A percentile compares a stretch with the other conserved stretches of the same genome.
Evolutionary conservation across 768 basidiomycete genomes (phyloP).

Genomic region (Lactifluus pinguis): DNA sequence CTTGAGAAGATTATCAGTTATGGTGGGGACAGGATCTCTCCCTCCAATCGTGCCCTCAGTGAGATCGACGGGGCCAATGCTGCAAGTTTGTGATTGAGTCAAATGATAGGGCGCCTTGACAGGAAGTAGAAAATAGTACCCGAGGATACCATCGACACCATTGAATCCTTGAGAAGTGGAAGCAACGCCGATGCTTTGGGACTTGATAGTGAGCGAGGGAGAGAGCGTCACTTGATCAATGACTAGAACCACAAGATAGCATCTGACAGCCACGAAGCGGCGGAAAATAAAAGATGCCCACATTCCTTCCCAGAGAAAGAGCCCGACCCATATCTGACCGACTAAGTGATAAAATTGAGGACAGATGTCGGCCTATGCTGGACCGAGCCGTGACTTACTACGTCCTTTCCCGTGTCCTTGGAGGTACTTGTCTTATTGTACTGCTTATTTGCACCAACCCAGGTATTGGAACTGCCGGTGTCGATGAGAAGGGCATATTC

Average conservation of each 20-base stretch:
- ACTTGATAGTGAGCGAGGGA: constrained; percentile 18
- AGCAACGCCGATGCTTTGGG: constrained; percentile 34
- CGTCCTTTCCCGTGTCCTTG: constrained; percentile 30
- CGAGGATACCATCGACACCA: constrained; percentile 42
- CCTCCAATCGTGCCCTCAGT: constrained; percentile 37
- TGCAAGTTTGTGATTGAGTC: constrained; percentile 16
- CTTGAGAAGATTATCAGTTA: constrained; percentile 47
- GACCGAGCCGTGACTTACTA: too few relatives aligned
- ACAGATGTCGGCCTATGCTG: constrained; percentile 25
- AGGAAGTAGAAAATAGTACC: constrained; percentile 24
- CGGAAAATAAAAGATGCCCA: background rate
- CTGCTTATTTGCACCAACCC: too few relatives aligned
- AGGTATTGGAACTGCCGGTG: too few relatives aligned
- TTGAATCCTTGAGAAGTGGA: constrained; percentile 22
- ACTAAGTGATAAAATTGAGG: constrained; percentile 38
- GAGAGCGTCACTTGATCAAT: constrained; percentile 9
- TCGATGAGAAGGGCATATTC: too few relatives aligned
- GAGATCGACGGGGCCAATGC: constrained; percentile 44
- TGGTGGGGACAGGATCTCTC: constrained; percentile 37
- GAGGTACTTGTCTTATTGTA: constrained; percentile 50
- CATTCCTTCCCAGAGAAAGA: constrained; percentile 14
- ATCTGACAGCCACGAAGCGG: constrained; percentile 14
- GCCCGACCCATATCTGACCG: constrained; percentile 15
- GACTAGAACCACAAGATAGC: background rate
- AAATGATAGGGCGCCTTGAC: background rate